Percentiles rank a stretch among this genome's conserved stretches.
Evolutionary conservation across 331 rosid species (phyloP).

Genomic region (Acacia pycnantha): DNA sequence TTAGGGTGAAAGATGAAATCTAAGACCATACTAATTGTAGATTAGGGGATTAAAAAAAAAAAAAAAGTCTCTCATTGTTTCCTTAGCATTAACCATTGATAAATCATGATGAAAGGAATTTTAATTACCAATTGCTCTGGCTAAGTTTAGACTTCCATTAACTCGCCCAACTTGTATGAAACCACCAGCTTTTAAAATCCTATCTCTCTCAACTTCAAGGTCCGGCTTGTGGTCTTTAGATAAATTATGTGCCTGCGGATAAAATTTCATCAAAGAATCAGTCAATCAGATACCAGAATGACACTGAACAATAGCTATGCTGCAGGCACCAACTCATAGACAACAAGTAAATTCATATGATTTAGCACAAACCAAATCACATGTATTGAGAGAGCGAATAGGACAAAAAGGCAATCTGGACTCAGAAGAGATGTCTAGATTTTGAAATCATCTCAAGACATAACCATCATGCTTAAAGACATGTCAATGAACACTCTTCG

Average conservation of each 20-base stretch:
- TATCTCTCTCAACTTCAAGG: slow-evolving; percentile 83
- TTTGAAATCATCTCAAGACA: slow-evolving; percentile 6
- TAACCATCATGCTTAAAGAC: neutral
- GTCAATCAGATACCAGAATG: slow-evolving; percentile 4
- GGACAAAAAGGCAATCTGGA: neutral
- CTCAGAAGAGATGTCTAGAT: neutral
- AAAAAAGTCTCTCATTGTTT: slow-evolving; percentile 16
- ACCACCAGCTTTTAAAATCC: slow-evolving; percentile 93
- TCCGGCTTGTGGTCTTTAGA: slow-evolving; percentile 98
- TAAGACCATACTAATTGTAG: neutral
- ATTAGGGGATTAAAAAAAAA: slow-evolving; percentile 4
- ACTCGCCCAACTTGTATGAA: slow-evolving; percentile 93
- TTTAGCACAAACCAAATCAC: neutral
- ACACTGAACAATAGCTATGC: slow-evolving; percentile 5
- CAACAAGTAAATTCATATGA: neutral
- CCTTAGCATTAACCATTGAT: slow-evolving; percentile 12
- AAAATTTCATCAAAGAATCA: slow-evolving; percentile 24
- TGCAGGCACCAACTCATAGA: slow-evolving; percentile 5
- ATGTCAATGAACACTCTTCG: slow-evolving; percentile 10
- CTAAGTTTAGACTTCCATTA: slow-evolving; percentile 90
- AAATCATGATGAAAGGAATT: neutral
- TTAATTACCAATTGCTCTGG: slow-evolving; percentile 85
- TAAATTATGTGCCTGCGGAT: slow-evolving; percentile 78
- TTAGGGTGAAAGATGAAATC: slow-evolving; percentile 1
- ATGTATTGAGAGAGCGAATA: neutral